Evolutionary conservation across 345 rosid genomes (phyloP), one percentile per base, ranked within the genome.

Genomic region (Arabidopsis suecica): DNA sequence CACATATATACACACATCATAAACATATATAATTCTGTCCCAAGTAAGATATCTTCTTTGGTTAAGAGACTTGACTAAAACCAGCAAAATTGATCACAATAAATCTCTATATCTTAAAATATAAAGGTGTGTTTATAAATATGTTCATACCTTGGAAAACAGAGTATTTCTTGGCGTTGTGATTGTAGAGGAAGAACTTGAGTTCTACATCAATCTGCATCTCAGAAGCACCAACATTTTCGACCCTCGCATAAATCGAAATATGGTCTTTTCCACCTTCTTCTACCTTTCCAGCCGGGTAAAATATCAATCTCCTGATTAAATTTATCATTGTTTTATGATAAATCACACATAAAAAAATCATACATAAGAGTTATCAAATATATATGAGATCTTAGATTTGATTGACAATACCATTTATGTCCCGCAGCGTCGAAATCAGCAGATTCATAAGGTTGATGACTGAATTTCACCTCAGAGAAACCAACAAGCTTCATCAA

Each of bases 161-260:
- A 4, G 23, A 53, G 37, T 54, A 68, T 41, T 37, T 68, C 16
- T 68, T 68, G 9, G 13, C 2, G 23, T 23, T 37, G 10, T 68
- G 53, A 40, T 68, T 54, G 45, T 68, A 41, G 40, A 68, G 28
- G 12, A 68, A 68, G 61, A 68, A 53, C 28, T 54, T 68, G 62
- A 68, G 72, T 38, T 68, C 62, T 14, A 40, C 62, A 7, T 54
- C 28, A 54, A 68, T 5, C 18, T 68, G 61, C 72, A 68, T 64
- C 25, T 47, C 56, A n/a, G 69, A 68, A 53, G 48, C 49, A 25
- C 36, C 38, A 14, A n/a, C 10, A 3, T 40, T 18, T n/a, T 68
- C 62, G 1, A 68, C 38, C 62, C 62, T 68, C 11, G 37, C 49
- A 8, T 54, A 68, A 37, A 68, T 0, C 6, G 53, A 68, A 53